phyloP scores from a whole-genome alignment of 108 stramenopile genomes.

The Pseudonitzschia delicatissima region DNA sequence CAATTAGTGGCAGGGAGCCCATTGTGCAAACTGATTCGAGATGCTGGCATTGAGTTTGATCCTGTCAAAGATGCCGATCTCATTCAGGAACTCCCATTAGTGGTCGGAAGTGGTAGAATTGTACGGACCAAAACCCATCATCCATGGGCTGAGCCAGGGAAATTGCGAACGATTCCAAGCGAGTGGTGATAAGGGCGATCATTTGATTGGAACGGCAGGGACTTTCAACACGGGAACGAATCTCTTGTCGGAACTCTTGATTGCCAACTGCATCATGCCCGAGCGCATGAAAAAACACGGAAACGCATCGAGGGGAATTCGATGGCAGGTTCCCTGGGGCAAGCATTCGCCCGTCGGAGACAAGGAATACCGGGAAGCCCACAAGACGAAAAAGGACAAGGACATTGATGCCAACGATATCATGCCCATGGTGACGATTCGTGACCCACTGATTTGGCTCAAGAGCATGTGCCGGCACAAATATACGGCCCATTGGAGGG shows the following conservation, averaged over 20 bases:
- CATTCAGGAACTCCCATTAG: conserved; percentile 27
- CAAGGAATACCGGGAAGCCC: conserved; percentile 35
- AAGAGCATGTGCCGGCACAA: conserved; percentile 70
- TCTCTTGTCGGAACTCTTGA: conserved; percentile 63
- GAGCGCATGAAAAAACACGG: conserved; percentile 43
- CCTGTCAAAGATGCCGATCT: conserved; percentile 21
- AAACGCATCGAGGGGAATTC: conserved; percentile 31
- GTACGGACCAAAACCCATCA: conserved; percentile 43
- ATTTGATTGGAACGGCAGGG: conserved; percentile 45
- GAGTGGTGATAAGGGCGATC: conserved; percentile 32
- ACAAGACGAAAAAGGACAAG: conserved; percentile 41
- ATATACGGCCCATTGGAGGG: conserved; percentile 60
- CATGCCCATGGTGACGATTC: conserved; percentile 48
- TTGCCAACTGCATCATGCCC: conserved; percentile 53
- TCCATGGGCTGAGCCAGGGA: conserved; percentile 38
- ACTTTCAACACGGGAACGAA: conserved; percentile 87
- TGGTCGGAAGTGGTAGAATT: conserved; percentile 40
- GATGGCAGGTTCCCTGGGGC: conserved; percentile 73
- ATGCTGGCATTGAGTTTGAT: conserved; percentile 21
- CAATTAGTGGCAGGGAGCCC: conserved; percentile 9
- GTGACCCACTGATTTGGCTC: conserved; percentile 78
- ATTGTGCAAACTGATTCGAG: conserved; percentile 21
- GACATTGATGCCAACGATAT: conserved; percentile 38
- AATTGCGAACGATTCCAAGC: conserved; percentile 34
- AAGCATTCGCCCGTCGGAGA: conserved; percentile 79